Evolutionary conservation across 1,284 basidiomycete genomes (phyloP).

Genomic region (Rhizopogon hawkerae): DNA sequence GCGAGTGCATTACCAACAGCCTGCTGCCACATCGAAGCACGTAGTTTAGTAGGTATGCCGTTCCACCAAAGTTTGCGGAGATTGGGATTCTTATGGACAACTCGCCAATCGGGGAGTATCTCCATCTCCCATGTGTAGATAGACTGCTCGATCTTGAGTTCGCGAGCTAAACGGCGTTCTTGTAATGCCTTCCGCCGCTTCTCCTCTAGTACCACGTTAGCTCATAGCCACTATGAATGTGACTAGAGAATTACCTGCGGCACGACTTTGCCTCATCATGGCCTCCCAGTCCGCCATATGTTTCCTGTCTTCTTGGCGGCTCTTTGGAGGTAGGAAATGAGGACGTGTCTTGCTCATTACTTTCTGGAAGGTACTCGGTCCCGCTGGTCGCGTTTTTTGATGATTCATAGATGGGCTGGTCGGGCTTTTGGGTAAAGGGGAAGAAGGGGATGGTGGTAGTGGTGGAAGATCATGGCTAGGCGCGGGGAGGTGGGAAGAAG

Average conservation of each 20-base stretch:
- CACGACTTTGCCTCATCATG: slow-evolving; percentile 82
- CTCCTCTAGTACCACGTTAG: slow-evolving; percentile 42
- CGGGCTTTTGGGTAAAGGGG: slow-evolving; percentile 10
- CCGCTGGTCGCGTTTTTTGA: slow-evolving; percentile 42
- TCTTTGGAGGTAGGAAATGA: slow-evolving; percentile 78
- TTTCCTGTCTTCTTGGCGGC: slow-evolving; percentile 68
- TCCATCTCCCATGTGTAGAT: slow-evolving; percentile 70
- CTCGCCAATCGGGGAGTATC: slow-evolving; percentile 78
- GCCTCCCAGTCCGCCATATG: slow-evolving; percentile 84
- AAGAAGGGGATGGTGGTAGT: slow-evolving; percentile 10
- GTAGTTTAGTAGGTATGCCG: slow-evolving; percentile 80
- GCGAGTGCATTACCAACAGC: slow-evolving; percentile 87
- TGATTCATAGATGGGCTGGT: slow-evolving; percentile 24
- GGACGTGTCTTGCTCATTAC: slow-evolving; percentile 75
- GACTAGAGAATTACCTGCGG: slow-evolving; percentile 48
- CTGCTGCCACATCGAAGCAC: slow-evolving; percentile 81
- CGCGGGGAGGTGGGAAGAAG: neutral
- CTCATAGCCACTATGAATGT: neutral
- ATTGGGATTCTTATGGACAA: slow-evolving; percentile 54
- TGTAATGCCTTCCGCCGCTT: slow-evolving; percentile 56
- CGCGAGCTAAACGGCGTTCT: slow-evolving; percentile 59
- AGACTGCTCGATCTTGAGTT: slow-evolving; percentile 61
- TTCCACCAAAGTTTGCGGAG: slow-evolving; percentile 85
- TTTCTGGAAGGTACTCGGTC: slow-evolving; percentile 64
- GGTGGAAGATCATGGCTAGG: neutral